Conservation (phyloP, 129 eudicot species). For the Flaveria brownii region DNA sequence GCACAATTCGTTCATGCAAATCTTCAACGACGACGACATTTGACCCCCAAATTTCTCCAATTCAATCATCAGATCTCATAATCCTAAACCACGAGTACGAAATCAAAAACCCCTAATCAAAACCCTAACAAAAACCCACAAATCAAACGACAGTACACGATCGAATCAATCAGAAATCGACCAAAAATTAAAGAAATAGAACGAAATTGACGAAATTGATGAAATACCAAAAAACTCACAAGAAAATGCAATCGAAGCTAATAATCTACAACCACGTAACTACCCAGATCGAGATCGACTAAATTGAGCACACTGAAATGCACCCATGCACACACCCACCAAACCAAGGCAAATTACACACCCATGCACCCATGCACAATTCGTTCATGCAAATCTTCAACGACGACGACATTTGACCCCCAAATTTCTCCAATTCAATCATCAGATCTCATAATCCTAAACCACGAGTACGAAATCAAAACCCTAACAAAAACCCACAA, state of each 20-base stretch:
- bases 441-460: conserved; percentile 35
- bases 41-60: conserved; percentile 26
- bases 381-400: conserved; percentile 79
- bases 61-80: conserved; percentile 38
- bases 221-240: neutral
- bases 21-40: conserved; percentile 48
- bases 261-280: neutral
- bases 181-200: neutral
- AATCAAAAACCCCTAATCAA: too few relatives aligned
- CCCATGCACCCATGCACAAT: too few relatives aligned
- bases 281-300: conserved; percentile 23
- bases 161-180: conserved; percentile 14
- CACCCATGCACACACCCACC: conserved; percentile 26
- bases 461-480: conserved; percentile 26
- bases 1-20: conserved; percentile 77
- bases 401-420: conserved; percentile 38
- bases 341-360: too few relatives aligned
- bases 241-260: conserved; percentile 11
- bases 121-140: conserved; percentile 33
- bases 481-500: conserved; percentile 32
- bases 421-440: conserved; percentile 26
- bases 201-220: neutral
- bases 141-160: conserved; percentile 14
- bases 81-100: conserved; percentile 29
- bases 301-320: conserved; percentile 27